Conservation (phyloP, 352 stramenopile genomes). For the Globisporangium paroecandrum region DNA sequence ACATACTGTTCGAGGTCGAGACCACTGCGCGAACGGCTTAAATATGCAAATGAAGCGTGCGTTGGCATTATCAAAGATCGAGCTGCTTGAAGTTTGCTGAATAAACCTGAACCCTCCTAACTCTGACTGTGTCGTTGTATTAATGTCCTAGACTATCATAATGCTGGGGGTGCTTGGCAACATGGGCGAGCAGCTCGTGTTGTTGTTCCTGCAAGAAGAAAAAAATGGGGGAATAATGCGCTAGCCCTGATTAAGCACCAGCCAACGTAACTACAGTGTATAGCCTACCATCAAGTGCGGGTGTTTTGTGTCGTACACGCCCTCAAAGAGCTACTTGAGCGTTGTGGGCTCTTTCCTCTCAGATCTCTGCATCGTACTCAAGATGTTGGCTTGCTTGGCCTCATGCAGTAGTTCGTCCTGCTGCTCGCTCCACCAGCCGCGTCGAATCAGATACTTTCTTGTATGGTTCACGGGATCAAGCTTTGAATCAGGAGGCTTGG, state of each 20-base stretch:
- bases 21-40: constrained; percentile 15
- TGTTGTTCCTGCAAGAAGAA: neutral
- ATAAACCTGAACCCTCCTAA: neutral
- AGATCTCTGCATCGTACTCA: constrained; percentile 79
- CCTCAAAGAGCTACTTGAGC: constrained; percentile 93
- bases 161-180: neutral
- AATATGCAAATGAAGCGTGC: neutral
- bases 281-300: constrained; percentile 81
- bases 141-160: neutral
- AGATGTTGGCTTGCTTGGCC: constrained; percentile 82
- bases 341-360: constrained; percentile 88
- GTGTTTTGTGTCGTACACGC: constrained; percentile 96
- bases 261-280: neutral
- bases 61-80: neutral
- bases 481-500: neutral
- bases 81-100: neutral
- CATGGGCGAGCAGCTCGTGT: neutral
- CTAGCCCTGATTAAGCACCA: neutral
- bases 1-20: constrained; percentile 21
- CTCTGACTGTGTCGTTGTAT: neutral
- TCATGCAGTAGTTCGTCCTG: constrained; percentile 80
- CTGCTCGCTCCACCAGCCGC: constrained; percentile 17
- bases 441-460: neutral
- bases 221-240: neutral
- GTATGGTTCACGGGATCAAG: neutral